phyloP scores from a whole-genome alignment of 2,329 filamentous ascomycete genomes.

The Cercospora citrullina region DNA sequence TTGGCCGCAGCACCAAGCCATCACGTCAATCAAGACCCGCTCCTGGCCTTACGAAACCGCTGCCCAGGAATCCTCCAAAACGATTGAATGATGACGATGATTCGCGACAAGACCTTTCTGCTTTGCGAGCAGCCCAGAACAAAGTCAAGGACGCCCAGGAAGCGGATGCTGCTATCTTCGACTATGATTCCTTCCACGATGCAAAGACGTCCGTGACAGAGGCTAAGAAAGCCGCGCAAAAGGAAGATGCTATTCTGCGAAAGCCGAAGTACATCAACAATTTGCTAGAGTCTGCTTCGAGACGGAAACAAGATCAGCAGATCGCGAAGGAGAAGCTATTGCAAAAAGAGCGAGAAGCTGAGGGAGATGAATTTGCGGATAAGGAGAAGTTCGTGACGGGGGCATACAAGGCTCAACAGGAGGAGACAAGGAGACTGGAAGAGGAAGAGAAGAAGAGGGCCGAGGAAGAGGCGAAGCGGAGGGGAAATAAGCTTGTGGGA shows the following conservation, averaged over 20 bases:
- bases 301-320: slow-evolving; percentile 73
- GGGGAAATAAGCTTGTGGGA: slow-evolving; percentile 61
- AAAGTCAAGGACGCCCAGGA: slow-evolving; percentile 65
- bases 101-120: slow-evolving; percentile 62
- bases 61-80: slow-evolving; percentile 45
- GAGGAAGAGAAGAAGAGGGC: slow-evolving; percentile 69
- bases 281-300: slow-evolving; percentile 69
- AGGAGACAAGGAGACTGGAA: slow-evolving; percentile 68
- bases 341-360: slow-evolving; percentile 72
- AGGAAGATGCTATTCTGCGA: slow-evolving; percentile 57
- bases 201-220: slow-evolving; percentile 62
- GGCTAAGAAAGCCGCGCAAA: slow-evolving; percentile 57
- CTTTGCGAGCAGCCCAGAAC: slow-evolving; percentile 56
- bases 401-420: slow-evolving; percentile 78
- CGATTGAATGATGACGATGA: slow-evolving; percentile 37
- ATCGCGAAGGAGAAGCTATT: slow-evolving; percentile 80
- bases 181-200: slow-evolving; percentile 82
- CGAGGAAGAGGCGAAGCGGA: slow-evolving; percentile 64
- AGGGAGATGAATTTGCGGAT: slow-evolving; percentile 76
- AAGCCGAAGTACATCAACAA: slow-evolving; percentile 78
- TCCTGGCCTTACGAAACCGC: slow-evolving; percentile 35
- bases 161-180: slow-evolving; percentile 74
- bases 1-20: slow-evolving; percentile 51
- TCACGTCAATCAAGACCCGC: slow-evolving; percentile 29
- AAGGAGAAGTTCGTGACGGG: slow-evolving; percentile 86